These are phyloP conservation scores for Beauveria australis DNA, from an alignment of 2,329 filamentous ascomycete species.

Conservation along the genomic window DNA sequence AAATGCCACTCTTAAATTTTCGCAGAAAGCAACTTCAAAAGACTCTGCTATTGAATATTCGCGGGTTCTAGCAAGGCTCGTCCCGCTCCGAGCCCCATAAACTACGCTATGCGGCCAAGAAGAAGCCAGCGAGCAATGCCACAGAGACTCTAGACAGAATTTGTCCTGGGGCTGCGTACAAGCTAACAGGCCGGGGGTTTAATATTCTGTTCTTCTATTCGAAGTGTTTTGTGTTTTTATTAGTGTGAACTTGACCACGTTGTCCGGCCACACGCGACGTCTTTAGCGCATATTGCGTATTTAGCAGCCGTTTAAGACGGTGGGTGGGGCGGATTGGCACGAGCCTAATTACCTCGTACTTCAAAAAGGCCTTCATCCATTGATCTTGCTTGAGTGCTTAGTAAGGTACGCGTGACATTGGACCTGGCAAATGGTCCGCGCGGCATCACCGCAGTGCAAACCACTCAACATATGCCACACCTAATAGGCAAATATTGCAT, in stretches of 20 bases:
- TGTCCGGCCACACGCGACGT: background rate
- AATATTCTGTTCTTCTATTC: too few relatives aligned
- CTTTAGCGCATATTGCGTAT: background rate
- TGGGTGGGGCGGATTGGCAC: background rate
- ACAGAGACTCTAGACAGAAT: background rate
- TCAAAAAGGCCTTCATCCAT: too few relatives aligned
- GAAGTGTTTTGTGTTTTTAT: background rate
- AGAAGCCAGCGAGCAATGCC: background rate
- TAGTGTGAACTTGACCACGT: background rate
- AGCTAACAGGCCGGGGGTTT: background rate
- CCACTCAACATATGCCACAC: background rate
- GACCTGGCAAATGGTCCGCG: background rate
- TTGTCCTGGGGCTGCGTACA: background rate
- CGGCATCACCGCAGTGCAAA: background rate
- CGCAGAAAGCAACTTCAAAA: background rate
- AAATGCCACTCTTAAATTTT: background rate
- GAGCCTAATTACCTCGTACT: too few relatives aligned
- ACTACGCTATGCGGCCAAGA: constrained; percentile 8
- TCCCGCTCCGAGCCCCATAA: constrained; percentile 10
- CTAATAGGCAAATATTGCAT: background rate
- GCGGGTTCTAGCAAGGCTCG: constrained; percentile 3
- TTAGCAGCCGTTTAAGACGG: background rate
- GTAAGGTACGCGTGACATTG: background rate
- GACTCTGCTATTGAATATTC: background rate
- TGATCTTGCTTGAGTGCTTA: too few relatives aligned